Evolutionary conservation across 2,329 filamentous ascomycete genomes (phyloP).

Genomic region (Drechslera avenae): DNA sequence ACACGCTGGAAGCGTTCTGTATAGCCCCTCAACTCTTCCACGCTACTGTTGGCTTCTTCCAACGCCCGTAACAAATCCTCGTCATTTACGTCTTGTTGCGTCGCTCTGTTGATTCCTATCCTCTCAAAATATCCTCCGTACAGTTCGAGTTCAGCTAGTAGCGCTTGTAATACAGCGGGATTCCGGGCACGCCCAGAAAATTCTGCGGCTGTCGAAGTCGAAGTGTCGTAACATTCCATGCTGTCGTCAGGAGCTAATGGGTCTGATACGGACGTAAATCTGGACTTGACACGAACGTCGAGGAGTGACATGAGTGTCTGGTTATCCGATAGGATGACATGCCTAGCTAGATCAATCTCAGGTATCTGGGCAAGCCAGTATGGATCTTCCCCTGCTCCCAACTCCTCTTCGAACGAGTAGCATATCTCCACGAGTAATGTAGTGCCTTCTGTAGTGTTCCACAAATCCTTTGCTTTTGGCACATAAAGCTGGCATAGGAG

Average conservation of each 20-base stretch:
- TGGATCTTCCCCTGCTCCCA: constrained; percentile 33
- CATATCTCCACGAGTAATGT: constrained; percentile 72
- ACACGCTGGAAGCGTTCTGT: constrained; percentile 30
- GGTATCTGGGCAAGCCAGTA: constrained; percentile 41
- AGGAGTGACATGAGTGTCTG: constrained; percentile 72
- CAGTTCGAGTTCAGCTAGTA: constrained; percentile 33
- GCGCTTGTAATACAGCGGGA: constrained; percentile 17
- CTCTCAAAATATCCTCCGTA: constrained; percentile 37
- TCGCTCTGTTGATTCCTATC: constrained; percentile 29
- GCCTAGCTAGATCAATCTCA: constrained; percentile 66
- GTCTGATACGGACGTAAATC: constrained; percentile 71
- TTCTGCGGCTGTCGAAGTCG: not conserved
- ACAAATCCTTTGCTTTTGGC: constrained; percentile 76
- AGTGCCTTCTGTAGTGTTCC: constrained; percentile 77
- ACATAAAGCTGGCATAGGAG: constrained; percentile 79
- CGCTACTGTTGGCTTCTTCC: constrained; percentile 25
- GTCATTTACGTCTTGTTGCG: constrained; percentile 23
- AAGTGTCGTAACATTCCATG: constrained; percentile 30
- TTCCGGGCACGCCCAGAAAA: constrained; percentile 2
- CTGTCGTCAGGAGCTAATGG: constrained; percentile 72
- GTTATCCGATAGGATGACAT: constrained; percentile 78
- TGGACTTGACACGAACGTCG: constrained; percentile 65
- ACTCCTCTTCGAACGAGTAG: constrained; percentile 51
- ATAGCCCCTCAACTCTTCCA: constrained; percentile 37
- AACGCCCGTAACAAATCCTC: constrained; percentile 27